Conservation (phyloP, 768 basidiomycete genomes). For the Kwoniella dendrophila region DNA sequence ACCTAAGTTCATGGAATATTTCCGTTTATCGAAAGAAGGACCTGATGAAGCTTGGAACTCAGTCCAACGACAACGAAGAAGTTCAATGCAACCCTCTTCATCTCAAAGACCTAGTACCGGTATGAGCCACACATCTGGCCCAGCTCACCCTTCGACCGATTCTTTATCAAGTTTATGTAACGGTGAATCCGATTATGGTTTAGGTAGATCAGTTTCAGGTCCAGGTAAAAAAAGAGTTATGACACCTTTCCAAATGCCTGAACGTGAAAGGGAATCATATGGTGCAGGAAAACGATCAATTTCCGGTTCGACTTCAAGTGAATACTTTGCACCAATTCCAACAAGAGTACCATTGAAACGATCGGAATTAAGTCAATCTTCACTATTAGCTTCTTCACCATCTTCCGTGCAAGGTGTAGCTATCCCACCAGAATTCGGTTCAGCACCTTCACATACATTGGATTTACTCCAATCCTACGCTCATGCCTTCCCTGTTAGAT, state of each 20-base stretch:
- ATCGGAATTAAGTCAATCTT: constrained; percentile 44
- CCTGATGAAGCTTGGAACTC: constrained; percentile 48
- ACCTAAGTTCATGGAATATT: constrained; percentile 44
- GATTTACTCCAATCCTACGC: constrained; percentile 40
- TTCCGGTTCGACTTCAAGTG: constrained; percentile 20
- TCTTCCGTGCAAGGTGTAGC: constrained; percentile 3
- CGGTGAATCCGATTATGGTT: constrained; percentile 20
- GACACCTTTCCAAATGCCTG: constrained; percentile 29
- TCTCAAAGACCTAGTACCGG: constrained; percentile 14
- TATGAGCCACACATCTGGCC: background rate
- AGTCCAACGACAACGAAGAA: constrained; percentile 36
- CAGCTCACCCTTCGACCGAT: constrained; percentile 32
- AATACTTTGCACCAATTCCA: constrained; percentile 27
- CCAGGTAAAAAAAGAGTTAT: constrained; percentile 32
- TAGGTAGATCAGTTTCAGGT: constrained; percentile 32
- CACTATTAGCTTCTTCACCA: constrained; percentile 31
- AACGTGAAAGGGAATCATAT: constrained; percentile 9
- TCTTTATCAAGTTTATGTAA: constrained; percentile 38
- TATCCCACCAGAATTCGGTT: constrained; percentile 43
- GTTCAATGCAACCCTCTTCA: constrained; percentile 36
- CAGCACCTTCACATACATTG: constrained; percentile 39
- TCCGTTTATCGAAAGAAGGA: constrained; percentile 40
- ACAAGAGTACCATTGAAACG: constrained; percentile 27
- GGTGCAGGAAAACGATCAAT: constrained; percentile 22
- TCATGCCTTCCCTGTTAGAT: constrained; percentile 39